Percentiles rank a stretch among this genome's conserved stretches.
phyloP scores from a whole-genome alignment of 192 early-diverging fungal genomes.

The Hyaloraphidium curvatum region DNA sequence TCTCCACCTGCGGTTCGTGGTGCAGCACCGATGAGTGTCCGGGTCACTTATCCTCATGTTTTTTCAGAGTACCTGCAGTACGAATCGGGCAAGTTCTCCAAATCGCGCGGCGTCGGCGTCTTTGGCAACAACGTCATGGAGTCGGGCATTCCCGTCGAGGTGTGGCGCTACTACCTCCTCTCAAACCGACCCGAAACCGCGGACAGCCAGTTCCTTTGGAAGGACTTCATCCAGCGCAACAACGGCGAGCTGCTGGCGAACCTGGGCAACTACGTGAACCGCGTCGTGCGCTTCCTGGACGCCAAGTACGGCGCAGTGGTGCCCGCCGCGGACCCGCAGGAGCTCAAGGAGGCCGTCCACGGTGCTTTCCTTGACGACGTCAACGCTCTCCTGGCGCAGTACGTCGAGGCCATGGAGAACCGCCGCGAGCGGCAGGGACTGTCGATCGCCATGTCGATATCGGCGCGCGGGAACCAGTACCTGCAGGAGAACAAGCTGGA shows the following conservation, averaged over 20 bases:
- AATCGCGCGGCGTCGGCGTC: conserved; percentile 85
- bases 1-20: conserved; percentile 3
- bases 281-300: conserved; percentile 78
- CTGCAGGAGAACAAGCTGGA: conserved; percentile 85
- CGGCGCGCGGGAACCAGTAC: conserved; percentile 82
- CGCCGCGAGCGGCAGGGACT: conserved; percentile 66
- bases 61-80: conserved; percentile 84
- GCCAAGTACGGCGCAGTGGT: conserved; percentile 81
- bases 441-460: conserved; percentile 77
- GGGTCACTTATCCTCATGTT: too few relatives aligned
- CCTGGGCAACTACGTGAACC: conserved; percentile 94
- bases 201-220: conserved; percentile 88
- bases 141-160: conserved; percentile 70
- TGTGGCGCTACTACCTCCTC: conserved; percentile 95
- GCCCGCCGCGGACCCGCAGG: conserved; percentile 30
- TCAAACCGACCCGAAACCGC: conserved; percentile 76
- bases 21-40: too few relatives aligned
- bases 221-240: conserved; percentile 78
- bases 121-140: conserved; percentile 91
- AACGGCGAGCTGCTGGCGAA: conserved; percentile 91
- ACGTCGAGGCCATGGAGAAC: conserved; percentile 31
- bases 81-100: conserved; percentile 91
- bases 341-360: conserved; percentile 36
- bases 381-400: conserved; percentile 52
- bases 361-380: conserved; percentile 59